A percentile compares a stretch with the other conserved stretches of the same genome.
Conservation (phyloP, 805 yeast genomes). For the Myxozyma sirexii region DNA sequence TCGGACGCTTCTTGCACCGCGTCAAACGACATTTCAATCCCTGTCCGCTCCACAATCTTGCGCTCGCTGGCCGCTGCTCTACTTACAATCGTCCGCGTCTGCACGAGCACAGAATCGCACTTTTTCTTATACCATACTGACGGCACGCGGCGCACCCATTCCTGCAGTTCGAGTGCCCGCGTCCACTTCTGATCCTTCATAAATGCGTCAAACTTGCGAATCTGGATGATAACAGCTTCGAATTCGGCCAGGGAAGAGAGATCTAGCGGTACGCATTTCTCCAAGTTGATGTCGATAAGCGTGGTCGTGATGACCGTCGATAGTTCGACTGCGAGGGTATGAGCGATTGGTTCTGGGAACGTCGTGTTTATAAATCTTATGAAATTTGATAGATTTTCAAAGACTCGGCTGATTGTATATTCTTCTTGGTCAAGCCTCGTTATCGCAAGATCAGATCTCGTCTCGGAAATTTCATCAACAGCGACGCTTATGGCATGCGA, state of each 20-base stretch:
- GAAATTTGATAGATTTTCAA: conserved; percentile 10
- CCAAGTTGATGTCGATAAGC: conserved; percentile 20
- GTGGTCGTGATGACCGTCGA: conserved; percentile 11
- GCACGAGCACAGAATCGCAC: conserved; percentile 22
- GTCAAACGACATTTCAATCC: conserved; percentile 15
- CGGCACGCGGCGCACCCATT: conserved; percentile 30
- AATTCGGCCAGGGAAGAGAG: conserved; percentile 10
- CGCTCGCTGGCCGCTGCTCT: conserved; percentile 19
- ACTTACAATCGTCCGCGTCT: conserved; percentile 15
- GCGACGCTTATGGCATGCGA: neutral
- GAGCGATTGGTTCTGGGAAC: conserved; percentile 19
- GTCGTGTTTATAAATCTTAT: conserved; percentile 10
- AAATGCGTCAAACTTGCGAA: conserved; percentile 19
- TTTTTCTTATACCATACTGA: conserved; percentile 31
- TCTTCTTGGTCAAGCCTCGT: neutral
- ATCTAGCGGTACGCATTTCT: conserved; percentile 17
- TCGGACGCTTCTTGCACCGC: conserved; percentile 10
- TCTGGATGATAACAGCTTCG: conserved; percentile 8
- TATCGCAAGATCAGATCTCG: neutral
- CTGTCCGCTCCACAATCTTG: conserved; percentile 28
- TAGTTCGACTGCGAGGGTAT: conserved; percentile 19
- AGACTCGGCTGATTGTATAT: neutral
- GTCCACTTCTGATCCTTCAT: conserved; percentile 21
- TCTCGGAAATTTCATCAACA: neutral
- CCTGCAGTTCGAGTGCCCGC: conserved; percentile 14